A percentile compares a stretch with the other conserved stretches of the same genome.
phyloP scores from a whole-genome alignment of 1,284 basidiomycete genomes.

The Schizophyllum amplum region DNA sequence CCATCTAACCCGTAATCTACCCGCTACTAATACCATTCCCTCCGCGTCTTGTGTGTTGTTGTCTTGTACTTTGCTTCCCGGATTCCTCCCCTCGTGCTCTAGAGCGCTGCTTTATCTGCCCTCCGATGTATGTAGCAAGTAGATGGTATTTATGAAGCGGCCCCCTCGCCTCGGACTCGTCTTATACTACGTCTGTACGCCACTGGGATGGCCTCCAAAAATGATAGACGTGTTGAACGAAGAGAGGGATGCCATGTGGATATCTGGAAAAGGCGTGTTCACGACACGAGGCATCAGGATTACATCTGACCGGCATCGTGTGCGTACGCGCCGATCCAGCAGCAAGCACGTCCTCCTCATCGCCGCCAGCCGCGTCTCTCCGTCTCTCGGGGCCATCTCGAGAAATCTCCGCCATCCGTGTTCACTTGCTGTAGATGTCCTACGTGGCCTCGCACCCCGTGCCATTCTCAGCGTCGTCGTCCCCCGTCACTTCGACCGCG shows the following conservation, averaged over 20 bases:
- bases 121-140: not conserved
- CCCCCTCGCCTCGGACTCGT: not conserved
- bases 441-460: not conserved
- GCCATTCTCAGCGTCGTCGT: not conserved
- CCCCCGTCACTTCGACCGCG: not conserved
- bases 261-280: not conserved
- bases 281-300: not conserved
- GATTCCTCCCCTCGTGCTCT: not conserved
- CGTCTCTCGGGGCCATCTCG: not conserved
- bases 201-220: too few species aligned
- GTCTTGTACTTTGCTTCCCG: not conserved
- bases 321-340: not conserved
- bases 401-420: not conserved
- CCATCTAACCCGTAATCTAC: not conserved
- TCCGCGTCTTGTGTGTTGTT: not conserved
- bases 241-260: too few species aligned
- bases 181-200: too few species aligned
- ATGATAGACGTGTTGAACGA: too few species aligned
- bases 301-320: not conserved
- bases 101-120: not conserved
- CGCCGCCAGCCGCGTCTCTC: not conserved
- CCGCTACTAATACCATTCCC: not conserved
- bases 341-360: not conserved
- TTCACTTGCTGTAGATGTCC: not conserved
- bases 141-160: not conserved